phyloP scores from a whole-genome alignment of 2,329 filamentous ascomycete species.

The Fusarium nurragi region DNA sequence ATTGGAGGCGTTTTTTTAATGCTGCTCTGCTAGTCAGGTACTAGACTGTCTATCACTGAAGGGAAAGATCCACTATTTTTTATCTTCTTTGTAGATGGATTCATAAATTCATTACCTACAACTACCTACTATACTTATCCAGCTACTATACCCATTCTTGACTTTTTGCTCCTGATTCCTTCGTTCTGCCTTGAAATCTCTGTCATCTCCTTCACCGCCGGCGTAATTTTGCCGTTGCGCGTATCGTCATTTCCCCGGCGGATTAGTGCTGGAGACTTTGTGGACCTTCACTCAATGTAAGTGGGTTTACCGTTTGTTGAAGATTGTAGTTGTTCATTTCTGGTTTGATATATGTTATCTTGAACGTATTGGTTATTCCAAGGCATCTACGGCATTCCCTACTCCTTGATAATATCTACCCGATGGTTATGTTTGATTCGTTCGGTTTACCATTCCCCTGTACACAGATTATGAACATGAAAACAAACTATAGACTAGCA shows the following conservation, averaged over 20 bases:
- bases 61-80: slow-evolving; percentile 1
- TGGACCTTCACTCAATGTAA: background rate
- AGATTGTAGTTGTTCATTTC: background rate
- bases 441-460: no score
- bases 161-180: background rate
- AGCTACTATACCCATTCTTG: slow-evolving; percentile 9
- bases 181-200: background rate
- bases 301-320: background rate
- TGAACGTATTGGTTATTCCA: no score
- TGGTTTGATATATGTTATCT: background rate
- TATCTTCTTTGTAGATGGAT: slow-evolving; percentile 4
- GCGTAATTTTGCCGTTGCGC: background rate
- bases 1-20: slow-evolving; percentile 27
- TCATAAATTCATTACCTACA: slow-evolving; percentile 4
- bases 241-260: slow-evolving; percentile 3
- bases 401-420: no score
- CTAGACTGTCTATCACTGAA: slow-evolving; percentile 20
- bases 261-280: background rate
- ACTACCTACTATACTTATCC: background rate
- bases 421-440: no score
- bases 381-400: no score
- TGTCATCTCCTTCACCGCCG: background rate
- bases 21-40: slow-evolving; percentile 28
- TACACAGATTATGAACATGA: no score
- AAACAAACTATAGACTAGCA: no score